These are phyloP conservation scores for Fusarium cicatricum DNA, from an alignment of 2,329 filamentous ascomycete genomes.

Conservation along the genomic window DNA sequence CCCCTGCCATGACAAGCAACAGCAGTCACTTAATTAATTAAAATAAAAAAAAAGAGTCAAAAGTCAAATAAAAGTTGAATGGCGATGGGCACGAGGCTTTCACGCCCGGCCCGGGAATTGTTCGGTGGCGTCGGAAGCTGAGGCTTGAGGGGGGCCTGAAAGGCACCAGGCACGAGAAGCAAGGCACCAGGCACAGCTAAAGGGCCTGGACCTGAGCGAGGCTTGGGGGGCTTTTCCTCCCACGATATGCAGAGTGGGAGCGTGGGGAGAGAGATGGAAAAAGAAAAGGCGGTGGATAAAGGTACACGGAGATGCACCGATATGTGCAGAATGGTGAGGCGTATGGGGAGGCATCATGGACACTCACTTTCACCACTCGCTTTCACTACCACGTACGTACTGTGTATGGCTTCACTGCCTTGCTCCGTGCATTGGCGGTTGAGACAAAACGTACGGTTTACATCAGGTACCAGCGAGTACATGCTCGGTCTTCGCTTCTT, in stretches of 20 bases:
- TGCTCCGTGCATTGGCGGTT: too few species aligned
- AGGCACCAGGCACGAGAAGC: slow-evolving; percentile 2
- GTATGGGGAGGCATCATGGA: not conserved
- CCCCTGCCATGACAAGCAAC: too few species aligned
- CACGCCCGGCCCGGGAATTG: slow-evolving; percentile 25
- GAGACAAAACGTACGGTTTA: slow-evolving; percentile 1
- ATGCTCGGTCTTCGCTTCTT: slow-evolving; percentile 1
- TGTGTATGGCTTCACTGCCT: too few species aligned
- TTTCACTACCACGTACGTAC: too few species aligned
- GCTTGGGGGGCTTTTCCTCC: not conserved
- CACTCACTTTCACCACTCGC: too few species aligned
- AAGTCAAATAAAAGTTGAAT: not conserved
- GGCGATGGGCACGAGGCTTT: slow-evolving; percentile 7
- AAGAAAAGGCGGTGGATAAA: slow-evolving; percentile 4
- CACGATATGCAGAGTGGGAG: not conserved
- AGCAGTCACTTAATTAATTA: not conserved
- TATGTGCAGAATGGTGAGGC: not conserved
- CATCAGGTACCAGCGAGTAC: slow-evolving; percentile 30
- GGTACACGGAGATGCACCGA: not conserved
- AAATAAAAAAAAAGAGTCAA: slow-evolving; percentile 13
- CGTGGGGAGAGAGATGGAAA: not conserved
- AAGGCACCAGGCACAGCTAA: slow-evolving; percentile 31
- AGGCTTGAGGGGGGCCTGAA: not conserved
- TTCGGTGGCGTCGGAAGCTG: slow-evolving; percentile 12
- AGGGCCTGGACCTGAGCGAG: slow-evolving; percentile 14